Conservation (phyloP, 305 asterid genomes). For the Rubia peregrina region DNA sequence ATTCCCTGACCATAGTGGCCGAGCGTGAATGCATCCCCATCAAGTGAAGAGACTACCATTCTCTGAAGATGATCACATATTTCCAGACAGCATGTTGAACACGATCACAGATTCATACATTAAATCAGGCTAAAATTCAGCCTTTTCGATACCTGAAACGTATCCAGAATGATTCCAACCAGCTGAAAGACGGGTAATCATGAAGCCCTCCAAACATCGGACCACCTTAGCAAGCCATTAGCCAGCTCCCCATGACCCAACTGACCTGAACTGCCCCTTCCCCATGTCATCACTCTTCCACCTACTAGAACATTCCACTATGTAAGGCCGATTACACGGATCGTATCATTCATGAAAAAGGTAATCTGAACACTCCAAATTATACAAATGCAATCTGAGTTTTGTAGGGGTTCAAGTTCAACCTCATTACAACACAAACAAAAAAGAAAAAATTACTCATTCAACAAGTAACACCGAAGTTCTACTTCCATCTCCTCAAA, state of each 20-base stretch:
- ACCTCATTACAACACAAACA: neutral
- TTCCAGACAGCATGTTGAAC: neutral
- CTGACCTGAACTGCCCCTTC: slow-evolving; percentile 86
- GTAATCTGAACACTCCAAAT: neutral
- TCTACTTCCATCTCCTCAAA: neutral
- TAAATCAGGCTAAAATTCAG: slow-evolving; percentile 1
- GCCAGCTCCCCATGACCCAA: slow-evolving; percentile 91
- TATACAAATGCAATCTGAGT: neutral
- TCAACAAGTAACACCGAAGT: neutral
- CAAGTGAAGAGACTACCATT: slow-evolving; percentile 67
- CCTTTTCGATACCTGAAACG: slow-evolving; percentile 53
- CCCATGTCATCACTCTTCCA: slow-evolving; percentile 84
- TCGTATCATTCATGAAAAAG: too few relatives aligned
- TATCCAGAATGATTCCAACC: slow-evolving; percentile 97
- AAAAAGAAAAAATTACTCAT: neutral
- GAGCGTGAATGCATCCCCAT: slow-evolving; percentile 53
- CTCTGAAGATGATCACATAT: slow-evolving; percentile 31
- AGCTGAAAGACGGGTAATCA: slow-evolving; percentile 61
- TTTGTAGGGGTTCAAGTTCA: neutral
- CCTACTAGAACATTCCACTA: slow-evolving; percentile 25
- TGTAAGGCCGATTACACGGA: neutral
- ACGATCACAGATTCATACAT: neutral
- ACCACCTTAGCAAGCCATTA: slow-evolving; percentile 34
- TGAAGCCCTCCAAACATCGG: slow-evolving; percentile 34
- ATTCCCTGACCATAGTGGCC: slow-evolving; percentile 69